Percentiles rank a stretch among this genome's conserved stretches.
Evolutionary conservation across 148 eudicot genomes (phyloP).

Genomic region (Spergularia marina): DNA sequence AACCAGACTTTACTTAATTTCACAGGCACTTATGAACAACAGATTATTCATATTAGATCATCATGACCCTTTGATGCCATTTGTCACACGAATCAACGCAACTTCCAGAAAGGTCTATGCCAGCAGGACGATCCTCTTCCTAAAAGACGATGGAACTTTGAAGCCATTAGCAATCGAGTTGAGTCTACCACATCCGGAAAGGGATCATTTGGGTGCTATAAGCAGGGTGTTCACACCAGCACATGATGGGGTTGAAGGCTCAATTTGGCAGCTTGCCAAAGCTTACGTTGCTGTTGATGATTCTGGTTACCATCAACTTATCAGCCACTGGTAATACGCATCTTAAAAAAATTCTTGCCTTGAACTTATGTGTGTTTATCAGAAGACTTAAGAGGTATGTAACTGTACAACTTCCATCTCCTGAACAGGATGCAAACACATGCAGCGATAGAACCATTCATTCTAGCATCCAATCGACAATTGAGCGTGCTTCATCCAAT

Average conservation of each 20-base stretch:
- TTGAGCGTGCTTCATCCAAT: conserved; percentile 83
- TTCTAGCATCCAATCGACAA: conserved; percentile 75
- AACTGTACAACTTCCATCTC: background rate
- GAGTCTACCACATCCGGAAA: conserved; percentile 63
- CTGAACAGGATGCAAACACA: conserved; percentile 64
- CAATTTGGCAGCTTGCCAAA: conserved; percentile 79
- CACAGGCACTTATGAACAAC: conserved; percentile 50
- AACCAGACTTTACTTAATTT: conserved; percentile 8
- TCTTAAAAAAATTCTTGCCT: too few species aligned
- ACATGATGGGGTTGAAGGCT: conserved; percentile 50
- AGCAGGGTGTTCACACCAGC: conserved; percentile 65
- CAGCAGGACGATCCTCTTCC: conserved; percentile 66
- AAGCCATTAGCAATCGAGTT: conserved; percentile 74
- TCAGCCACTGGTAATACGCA: conserved; percentile 70
- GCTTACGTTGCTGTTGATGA: conserved; percentile 82
- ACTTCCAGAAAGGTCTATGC: conserved; percentile 63
- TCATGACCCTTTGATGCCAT: conserved; percentile 70
- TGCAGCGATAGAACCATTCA: conserved; percentile 69
- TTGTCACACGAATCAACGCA: conserved; percentile 52
- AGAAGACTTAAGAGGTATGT: too few species aligned
- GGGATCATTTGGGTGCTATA: conserved; percentile 46
- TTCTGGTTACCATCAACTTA: conserved; percentile 73
- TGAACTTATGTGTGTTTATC: background rate
- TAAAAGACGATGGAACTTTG: conserved; percentile 62
- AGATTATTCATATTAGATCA: conserved; percentile 69